phyloP scores from a whole-genome alignment of 345 rosid species.

The Ceriops tagal region DNA sequence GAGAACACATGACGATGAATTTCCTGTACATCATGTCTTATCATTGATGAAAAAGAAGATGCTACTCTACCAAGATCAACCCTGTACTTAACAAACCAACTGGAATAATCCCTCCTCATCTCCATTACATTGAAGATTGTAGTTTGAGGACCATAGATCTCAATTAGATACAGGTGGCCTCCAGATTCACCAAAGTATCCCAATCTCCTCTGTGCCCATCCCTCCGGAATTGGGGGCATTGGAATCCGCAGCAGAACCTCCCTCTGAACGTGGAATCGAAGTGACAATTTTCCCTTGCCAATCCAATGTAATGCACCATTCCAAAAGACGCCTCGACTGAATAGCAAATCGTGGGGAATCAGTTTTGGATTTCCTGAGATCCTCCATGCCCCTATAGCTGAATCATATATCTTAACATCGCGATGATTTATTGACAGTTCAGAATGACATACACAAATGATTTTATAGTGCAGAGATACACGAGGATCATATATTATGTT shows the following conservation, averaged over 20 bases:
- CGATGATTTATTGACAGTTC: background rate
- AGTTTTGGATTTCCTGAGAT: background rate
- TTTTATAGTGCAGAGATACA: conserved; percentile 10
- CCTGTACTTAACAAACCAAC: conserved; percentile 33
- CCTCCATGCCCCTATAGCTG: conserved; percentile 24
- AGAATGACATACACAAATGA: conserved; percentile 24
- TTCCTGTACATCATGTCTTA: background rate
- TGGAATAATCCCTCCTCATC: conserved; percentile 23
- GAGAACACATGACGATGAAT: conserved; percentile 8
- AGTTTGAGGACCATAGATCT: conserved; percentile 14
- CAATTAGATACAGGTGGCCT: conserved; percentile 26
- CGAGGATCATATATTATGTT: conserved; percentile 26
- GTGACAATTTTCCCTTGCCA: conserved; percentile 11
- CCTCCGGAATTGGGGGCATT: conserved; percentile 23
- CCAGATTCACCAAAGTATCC: conserved; percentile 34
- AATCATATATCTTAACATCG: conserved; percentile 15
- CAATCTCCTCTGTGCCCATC: conserved; percentile 14
- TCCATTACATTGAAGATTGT: conserved; percentile 21
- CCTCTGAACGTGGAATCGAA: conserved; percentile 17
- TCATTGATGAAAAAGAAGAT: no score
- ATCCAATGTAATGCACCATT: conserved; percentile 31
- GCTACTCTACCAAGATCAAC: conserved; percentile 13
- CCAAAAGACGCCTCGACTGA: conserved; percentile 22
- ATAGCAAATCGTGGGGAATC: background rate
- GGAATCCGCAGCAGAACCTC: conserved; percentile 16